Evolutionary conservation across 2,329 filamentous ascomycete genomes (phyloP).

Genomic region (Saccharata proteae): DNA sequence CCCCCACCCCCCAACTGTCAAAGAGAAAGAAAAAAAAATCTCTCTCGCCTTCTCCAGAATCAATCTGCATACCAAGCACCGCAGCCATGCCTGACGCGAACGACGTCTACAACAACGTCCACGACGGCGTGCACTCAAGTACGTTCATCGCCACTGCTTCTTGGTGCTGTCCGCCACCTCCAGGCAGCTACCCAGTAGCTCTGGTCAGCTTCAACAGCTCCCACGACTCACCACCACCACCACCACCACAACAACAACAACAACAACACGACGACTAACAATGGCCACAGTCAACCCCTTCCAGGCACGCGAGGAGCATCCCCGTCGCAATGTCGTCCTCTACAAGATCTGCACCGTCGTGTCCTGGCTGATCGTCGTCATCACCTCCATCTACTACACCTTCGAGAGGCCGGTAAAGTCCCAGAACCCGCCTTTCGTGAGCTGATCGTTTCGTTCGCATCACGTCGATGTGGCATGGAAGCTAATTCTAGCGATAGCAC

Average conservation of each 20-base stretch:
- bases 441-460: conserved; percentile 34
- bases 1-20: no score
- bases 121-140: conserved; percentile 9
- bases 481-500: no score
- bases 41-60: no score
- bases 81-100: conserved; percentile 9
- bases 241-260: no score
- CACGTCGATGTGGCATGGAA: no score
- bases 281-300: conserved; percentile 58
- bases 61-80: no score
- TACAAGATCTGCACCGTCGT: conserved; percentile 67
- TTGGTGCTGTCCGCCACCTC: not conserved
- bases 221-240: conserved; percentile 1
- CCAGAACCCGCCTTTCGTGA: conserved; percentile 26
- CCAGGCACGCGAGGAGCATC: conserved; percentile 49
- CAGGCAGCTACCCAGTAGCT: not conserved
- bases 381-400: conserved; percentile 64
- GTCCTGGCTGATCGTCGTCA: conserved; percentile 62
- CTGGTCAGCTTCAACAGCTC: not conserved
- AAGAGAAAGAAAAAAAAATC: no score
- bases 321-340: conserved; percentile 46
- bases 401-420: conserved; percentile 52
- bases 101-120: conserved; percentile 6
- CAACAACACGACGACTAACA: not conserved
- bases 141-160: not conserved